Base-by-base conservation (phyloP, 1,284 basidiomycete species). In the Ganoderma sp. region DNA sequence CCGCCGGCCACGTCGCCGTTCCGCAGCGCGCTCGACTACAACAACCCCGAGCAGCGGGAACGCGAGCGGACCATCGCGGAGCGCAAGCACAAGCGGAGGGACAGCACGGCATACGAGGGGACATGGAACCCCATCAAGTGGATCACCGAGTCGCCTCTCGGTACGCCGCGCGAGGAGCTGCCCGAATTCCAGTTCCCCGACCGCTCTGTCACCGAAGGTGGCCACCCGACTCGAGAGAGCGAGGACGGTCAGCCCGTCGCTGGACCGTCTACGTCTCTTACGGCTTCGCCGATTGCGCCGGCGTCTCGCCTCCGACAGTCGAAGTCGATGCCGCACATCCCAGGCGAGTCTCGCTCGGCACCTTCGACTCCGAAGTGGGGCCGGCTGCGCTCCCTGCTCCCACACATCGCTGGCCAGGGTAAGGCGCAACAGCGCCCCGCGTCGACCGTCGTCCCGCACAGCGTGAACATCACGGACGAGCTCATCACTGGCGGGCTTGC, bases 401-500 rank as follows among this genome's bases (percentile, higher is more conserved):
- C 92, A 10, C 81, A 84, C 50, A 80, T 91, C 66, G 81, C 79
- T 15, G 78, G 78, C 19, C 81, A 79, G 63, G 75, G 76, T 63
- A 80, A 77, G 64, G 71, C 45, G 63, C 75, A 64, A 61, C 72
- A 61, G 61, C 75, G 74, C 17, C 56, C 80, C 2, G 84, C 85
- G 10, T 85, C 87, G 9, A 81, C 82, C 19, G 83, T 89, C 28
- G 79, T 84, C 1, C 81, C 86, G 1, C 77, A 83, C 2, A 79
- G 83, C 2, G 89, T 96, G 34, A 93, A 93, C 70, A 90, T 96
- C 64, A 94, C 89, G 2, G 94, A 95, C 73, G 95, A 96, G 76
- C 88, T 97, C 56, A 89, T 95, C 15, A 86, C 90, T 0, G 92
- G 94, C 3, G 92, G 93, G 25, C 85, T 97, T 14, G 92, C 93